Conservation (phyloP, 2,329 filamentous ascomycete genomes). For the Alternaria sp. region DNA sequence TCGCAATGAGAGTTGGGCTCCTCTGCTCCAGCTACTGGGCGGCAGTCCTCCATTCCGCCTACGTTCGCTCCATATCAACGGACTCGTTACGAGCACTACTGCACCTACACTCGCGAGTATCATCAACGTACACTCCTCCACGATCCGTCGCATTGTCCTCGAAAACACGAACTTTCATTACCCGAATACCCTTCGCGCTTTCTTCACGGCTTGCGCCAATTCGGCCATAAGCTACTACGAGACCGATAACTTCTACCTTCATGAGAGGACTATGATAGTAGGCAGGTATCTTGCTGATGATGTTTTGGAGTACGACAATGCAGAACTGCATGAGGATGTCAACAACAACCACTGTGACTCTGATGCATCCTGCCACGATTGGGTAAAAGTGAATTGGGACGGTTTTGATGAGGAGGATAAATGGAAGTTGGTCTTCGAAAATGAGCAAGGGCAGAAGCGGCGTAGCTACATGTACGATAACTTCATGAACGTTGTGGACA, state of each 20-base stretch:
- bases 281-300: background rate
- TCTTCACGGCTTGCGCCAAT: conserved; percentile 4
- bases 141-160: conserved; percentile 4
- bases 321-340: background rate
- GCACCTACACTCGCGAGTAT: conserved; percentile 8
- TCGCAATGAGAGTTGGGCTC: background rate
- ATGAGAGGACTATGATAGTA: background rate
- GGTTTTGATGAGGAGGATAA: background rate
- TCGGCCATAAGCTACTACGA: background rate
- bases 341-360: background rate
- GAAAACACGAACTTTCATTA: conserved; percentile 1
- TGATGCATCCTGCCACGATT: background rate
- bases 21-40: background rate
- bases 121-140: background rate
- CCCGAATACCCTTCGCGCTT: conserved; percentile 8
- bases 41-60: conserved; percentile 8
- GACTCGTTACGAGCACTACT: conserved; percentile 5
- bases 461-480: background rate
- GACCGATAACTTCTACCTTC: background rate
- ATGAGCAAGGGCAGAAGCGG: background rate
- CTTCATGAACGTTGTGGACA: background rate
- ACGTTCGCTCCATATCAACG: conserved; percentile 6
- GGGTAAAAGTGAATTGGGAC: conserved; percentile 1
- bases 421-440: background rate
- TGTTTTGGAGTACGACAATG: background rate